These are phyloP conservation scores for Trichoderma sp. DNA, from an alignment of 2,329 filamentous ascomycete species.

Conservation along the genomic window DNA sequence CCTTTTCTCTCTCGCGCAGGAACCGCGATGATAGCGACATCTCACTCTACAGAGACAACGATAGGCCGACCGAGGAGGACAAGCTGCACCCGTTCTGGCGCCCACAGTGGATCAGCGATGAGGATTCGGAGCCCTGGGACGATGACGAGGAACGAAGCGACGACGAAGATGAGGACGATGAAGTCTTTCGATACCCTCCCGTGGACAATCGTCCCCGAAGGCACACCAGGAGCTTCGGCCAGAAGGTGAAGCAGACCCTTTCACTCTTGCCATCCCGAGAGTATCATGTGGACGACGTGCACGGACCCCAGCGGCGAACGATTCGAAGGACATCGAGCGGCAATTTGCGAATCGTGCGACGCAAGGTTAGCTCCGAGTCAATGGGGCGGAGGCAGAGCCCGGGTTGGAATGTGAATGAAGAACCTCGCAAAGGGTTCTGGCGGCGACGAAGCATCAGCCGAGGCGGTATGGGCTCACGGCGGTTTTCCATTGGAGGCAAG, in stretches of 20 bases:
- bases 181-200: slow-evolving; percentile 51
- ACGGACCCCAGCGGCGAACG: slow-evolving; percentile 56
- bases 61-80: slow-evolving; percentile 53
- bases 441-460: slow-evolving; percentile 38
- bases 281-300: slow-evolving; percentile 39
- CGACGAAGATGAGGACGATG: slow-evolving; percentile 43
- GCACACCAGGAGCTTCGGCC: slow-evolving; percentile 54
- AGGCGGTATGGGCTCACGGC: slow-evolving; percentile 35
- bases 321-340: slow-evolving; percentile 63
- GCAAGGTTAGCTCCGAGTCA: slow-evolving; percentile 53
- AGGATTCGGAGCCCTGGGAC: slow-evolving; percentile 39
- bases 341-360: slow-evolving; percentile 60
- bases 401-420: slow-evolving; percentile 39
- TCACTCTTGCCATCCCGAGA: slow-evolving; percentile 59
- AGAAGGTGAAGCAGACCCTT: slow-evolving; percentile 61
- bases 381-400: slow-evolving; percentile 39
- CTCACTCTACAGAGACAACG: slow-evolving; percentile 46
- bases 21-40: slow-evolving; percentile 36
- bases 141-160: slow-evolving; percentile 43
- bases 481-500: slow-evolving; percentile 50
- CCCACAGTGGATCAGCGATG: slow-evolving; percentile 49
- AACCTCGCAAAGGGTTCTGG: slow-evolving; percentile 38
- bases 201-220: slow-evolving; percentile 52
- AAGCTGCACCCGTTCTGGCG: slow-evolving; percentile 65
- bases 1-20: slow-evolving; percentile 56